These are phyloP conservation scores for Paraurostyla sp. DNA, from an alignment of 73 alveolate species.

Conservation along the genomic window DNA sequence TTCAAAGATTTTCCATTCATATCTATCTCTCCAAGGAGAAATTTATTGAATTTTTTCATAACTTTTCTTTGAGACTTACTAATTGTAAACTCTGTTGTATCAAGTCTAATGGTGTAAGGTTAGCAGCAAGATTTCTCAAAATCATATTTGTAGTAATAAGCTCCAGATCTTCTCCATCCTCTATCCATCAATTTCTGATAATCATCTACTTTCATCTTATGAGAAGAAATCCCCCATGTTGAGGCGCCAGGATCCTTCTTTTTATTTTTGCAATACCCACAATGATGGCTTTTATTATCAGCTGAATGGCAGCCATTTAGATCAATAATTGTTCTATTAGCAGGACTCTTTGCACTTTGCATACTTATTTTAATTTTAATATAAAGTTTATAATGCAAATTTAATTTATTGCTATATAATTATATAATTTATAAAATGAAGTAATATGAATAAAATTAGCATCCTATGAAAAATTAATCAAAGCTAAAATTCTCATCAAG, in stretches of 20 bases:
- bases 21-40: conserved; percentile 80
- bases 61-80: conserved; percentile 86
- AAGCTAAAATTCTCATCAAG: too few relatives aligned
- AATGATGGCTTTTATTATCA: conserved; percentile 62
- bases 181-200: conserved; percentile 87
- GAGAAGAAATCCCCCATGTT: conserved; percentile 76
- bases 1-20: conserved; percentile 62
- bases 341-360: conserved; percentile 24
- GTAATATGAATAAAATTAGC: too few relatives aligned
- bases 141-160: conserved; percentile 82
- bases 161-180: conserved; percentile 97
- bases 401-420: too few relatives aligned
- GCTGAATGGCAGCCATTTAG: conserved; percentile 57
- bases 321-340: conserved; percentile 39
- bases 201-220: conserved; percentile 77
- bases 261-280: conserved; percentile 91
- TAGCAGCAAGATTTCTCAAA: conserved; percentile 90
- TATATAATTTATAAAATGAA: too few relatives aligned
- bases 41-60: conserved; percentile 88
- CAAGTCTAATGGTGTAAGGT: conserved; percentile 85
- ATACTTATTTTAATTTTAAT: background rate
- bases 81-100: conserved; percentile 79
- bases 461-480: too few relatives aligned
- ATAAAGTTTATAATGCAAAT: too few relatives aligned
- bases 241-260: conserved; percentile 46